Conservation (phyloP, 176 grass and related monocot species). For the Ananas comosus region DNA sequence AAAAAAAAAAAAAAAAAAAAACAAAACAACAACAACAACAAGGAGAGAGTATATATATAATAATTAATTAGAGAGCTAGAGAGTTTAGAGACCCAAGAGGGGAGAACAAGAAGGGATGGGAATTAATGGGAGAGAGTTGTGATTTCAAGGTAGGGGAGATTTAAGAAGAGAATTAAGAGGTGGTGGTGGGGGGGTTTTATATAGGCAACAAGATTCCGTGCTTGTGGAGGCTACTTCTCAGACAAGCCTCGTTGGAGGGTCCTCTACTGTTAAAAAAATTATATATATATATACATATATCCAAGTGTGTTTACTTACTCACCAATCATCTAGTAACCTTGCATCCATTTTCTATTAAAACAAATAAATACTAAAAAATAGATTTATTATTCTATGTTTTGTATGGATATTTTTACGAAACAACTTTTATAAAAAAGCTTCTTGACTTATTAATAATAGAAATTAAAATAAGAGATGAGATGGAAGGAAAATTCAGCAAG, state of each 20-base stretch:
- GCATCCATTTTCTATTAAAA: too few species aligned
- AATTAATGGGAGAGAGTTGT: background rate
- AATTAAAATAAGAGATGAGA: too few species aligned
- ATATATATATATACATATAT: background rate
- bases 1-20: background rate
- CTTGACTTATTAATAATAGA: too few species aligned
- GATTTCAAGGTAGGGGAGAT: slow-evolving; percentile 9
- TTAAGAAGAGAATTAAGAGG: slow-evolving; percentile 11
- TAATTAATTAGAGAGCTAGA: background rate
- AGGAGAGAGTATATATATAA: background rate
- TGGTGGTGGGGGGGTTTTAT: background rate
- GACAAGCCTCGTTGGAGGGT: background rate
- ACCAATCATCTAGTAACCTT: too few species aligned
- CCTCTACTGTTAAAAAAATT: background rate
- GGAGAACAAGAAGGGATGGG: background rate
- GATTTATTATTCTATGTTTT: too few species aligned
- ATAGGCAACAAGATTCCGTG: slow-evolving; percentile 15
- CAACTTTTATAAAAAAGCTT: too few species aligned
- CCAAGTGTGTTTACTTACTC: background rate
- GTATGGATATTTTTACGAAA: too few species aligned
- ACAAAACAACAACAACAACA: background rate
- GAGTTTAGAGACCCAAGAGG: background rate
- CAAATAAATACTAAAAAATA: too few species aligned
- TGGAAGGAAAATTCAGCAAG: too few species aligned
- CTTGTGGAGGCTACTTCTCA: background rate